phyloP scores from a whole-genome alignment of 1,284 basidiomycete species.

The Kwoniella shivajii region DNA sequence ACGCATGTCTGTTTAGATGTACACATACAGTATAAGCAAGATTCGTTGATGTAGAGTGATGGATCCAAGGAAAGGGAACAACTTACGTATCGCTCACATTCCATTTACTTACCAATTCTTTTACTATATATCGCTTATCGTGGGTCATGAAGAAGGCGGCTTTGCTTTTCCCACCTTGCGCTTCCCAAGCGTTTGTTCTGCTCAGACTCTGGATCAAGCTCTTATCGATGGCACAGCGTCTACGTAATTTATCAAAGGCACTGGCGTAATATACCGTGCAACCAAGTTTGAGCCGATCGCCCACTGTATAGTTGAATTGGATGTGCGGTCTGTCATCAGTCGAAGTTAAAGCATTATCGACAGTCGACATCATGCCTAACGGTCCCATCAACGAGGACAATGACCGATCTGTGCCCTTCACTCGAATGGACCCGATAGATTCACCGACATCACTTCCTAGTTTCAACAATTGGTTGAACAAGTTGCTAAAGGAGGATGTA shows the following conservation, averaged over 20 bases:
- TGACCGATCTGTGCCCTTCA: constrained; percentile 29
- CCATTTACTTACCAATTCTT: constrained; percentile 79
- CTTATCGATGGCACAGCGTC: constrained; percentile 68
- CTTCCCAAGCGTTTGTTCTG: constrained; percentile 67
- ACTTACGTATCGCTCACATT: constrained; percentile 77
- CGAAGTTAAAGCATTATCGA: constrained; percentile 29
- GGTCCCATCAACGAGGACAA: constrained; percentile 35
- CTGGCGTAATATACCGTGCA: constrained; percentile 77
- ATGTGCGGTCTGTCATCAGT: constrained; percentile 72
- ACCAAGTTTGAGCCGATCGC: constrained; percentile 69
- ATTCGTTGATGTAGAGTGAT: no score
- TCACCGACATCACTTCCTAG: constrained; percentile 31
- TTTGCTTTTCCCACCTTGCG: constrained; percentile 60
- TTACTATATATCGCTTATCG: constrained; percentile 75
- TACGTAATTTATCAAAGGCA: constrained; percentile 69
- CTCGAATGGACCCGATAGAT: constrained; percentile 29
- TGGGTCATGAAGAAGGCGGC: constrained; percentile 76
- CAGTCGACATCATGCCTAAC: constrained; percentile 19
- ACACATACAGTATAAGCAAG: neutral
- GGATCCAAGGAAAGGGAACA: no score
- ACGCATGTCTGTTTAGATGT: constrained; percentile 62
- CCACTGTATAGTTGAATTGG: constrained; percentile 74
- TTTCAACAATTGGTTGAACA: constrained; percentile 37
- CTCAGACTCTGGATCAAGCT: constrained; percentile 64
- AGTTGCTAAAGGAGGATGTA: constrained; percentile 38